Evolutionary conservation across 768 basidiomycete species (phyloP), one percentile per base, ranked within the genome.

Genomic region (Tephrocybe rancida): DNA sequence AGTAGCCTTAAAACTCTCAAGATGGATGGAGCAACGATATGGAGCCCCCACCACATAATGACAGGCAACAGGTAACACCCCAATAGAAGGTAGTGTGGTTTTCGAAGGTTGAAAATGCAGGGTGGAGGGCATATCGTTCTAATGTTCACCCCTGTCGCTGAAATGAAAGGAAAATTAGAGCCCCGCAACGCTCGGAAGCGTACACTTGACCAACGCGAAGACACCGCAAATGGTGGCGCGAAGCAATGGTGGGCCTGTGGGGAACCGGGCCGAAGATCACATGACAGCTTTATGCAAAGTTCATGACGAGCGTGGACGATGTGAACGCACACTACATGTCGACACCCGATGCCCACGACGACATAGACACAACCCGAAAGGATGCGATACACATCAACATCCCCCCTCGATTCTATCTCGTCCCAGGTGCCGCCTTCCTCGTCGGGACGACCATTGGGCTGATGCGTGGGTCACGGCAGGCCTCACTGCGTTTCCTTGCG

Each of bases 401-500:
- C 38, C 80, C 85, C 13, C 70, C 80, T 32, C 85, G 87, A 47
- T 75, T 84, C 64, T 81, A 85, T 63, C 63, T 82, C 48, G 77
- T 92, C 21, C 85, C 88, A 0, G 77, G 75, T 18, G 77, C 81
- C 4, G 87, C 84, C 41, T 68, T 86, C 54, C 55, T 83, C 21
- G 67, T 85, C 19, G 90, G 91, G 18, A 73, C 79, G n/a, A 73
- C 79, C 30, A 82, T 91, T 50, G 90, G 90, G n/a, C 72, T 84
- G 21, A 78, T 88, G 61, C 85, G 90, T 18, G 88, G 87, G 18
- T 85, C 85, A 10, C 82, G 88, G 39, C 76, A 70, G 43, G 84
- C 88, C n/a, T 80, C 83, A 11, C 73, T 94, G 67, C 87, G 84
- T 47, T 95, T 90, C 69, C 79, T 95, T 45, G 93, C 92, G n/a